These are phyloP conservation scores for Bruguiera parviflora DNA, from an alignment of 345 rosid genomes.

Conservation along the genomic window DNA sequence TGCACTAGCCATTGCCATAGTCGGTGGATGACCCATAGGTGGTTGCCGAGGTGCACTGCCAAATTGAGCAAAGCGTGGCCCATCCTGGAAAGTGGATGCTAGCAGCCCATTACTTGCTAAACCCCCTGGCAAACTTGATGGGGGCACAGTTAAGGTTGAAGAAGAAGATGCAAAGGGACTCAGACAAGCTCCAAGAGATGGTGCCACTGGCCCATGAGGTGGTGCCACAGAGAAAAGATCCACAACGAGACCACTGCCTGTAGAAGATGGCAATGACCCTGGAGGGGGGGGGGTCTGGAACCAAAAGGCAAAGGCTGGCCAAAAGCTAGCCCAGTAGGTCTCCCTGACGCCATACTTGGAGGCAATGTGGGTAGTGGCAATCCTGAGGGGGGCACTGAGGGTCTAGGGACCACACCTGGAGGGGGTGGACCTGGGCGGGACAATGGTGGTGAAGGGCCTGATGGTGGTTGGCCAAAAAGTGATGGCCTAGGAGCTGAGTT, in stretches of 20 bases:
- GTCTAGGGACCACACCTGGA: conserved; percentile 37
- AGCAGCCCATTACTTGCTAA: conserved; percentile 31
- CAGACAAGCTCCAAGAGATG: no score
- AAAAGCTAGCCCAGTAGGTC: conserved; percentile 57
- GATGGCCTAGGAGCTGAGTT: conserved; percentile 52
- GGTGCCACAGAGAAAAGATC: conserved; percentile 22
- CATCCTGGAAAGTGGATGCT: conserved; percentile 22
- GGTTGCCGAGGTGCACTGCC: conserved; percentile 16
- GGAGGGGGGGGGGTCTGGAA: conserved; percentile 60
- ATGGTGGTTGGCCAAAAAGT: conserved; percentile 57
- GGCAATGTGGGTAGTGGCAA: conserved; percentile 42
- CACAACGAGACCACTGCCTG: conserved; percentile 27
- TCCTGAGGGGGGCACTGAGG: conserved; percentile 49
- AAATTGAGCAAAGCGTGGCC: conserved; percentile 21
- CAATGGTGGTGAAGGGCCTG: conserved; percentile 48
- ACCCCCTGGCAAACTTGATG: conserved; percentile 11
- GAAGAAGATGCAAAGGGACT: no score
- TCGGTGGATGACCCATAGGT: conserved; percentile 20
- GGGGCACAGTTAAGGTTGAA: conserved; percentile 11
- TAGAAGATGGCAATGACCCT: conserved; percentile 40
- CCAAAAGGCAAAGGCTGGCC: conserved; percentile 55
- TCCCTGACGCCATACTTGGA: conserved; percentile 41
- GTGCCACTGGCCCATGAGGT: background rate
- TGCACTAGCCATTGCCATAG: no score
- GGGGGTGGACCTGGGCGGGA: conserved; percentile 63